Conservation (phyloP, 176 grass and related monocot genomes). For the Zoysia japonica region DNA sequence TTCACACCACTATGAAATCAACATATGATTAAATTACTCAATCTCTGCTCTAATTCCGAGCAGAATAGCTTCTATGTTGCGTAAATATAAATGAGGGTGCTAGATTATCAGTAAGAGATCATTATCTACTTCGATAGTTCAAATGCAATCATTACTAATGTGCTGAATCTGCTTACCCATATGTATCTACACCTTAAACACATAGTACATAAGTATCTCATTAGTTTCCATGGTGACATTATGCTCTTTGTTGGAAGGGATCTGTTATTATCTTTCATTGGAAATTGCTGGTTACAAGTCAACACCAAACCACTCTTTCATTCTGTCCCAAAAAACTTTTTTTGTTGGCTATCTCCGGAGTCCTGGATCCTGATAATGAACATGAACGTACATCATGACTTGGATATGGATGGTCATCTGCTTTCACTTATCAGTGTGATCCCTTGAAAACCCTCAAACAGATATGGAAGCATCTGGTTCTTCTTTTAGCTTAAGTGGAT, state of each 20-base stretch:
- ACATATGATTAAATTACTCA: background rate
- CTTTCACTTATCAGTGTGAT: background rate
- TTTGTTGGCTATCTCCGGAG: background rate
- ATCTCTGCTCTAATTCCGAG: background rate
- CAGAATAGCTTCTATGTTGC: background rate
- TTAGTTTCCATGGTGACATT: background rate
- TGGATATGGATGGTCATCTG: background rate
- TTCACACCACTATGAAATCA: background rate
- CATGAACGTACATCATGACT: background rate
- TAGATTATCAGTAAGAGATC: background rate
- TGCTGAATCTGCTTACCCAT: background rate
- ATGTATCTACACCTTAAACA: no score
- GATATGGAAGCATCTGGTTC: background rate
- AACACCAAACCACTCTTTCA: conserved; percentile 6
- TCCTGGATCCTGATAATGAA: background rate
- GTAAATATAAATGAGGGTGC: background rate
- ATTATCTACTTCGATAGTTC: background rate
- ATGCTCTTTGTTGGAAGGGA: background rate
- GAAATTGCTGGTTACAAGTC: background rate
- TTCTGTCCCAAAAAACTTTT: conserved; percentile 3
- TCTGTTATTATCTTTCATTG: background rate
- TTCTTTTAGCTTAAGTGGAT: background rate
- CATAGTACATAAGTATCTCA: no score
- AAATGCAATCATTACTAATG: background rate
- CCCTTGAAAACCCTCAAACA: background rate